A percentile compares a stretch with the other conserved stretches of the same genome.
phyloP scores from a whole-genome alignment of 169 alveolate genomes.

The Plasmodium reichenowi region DNA sequence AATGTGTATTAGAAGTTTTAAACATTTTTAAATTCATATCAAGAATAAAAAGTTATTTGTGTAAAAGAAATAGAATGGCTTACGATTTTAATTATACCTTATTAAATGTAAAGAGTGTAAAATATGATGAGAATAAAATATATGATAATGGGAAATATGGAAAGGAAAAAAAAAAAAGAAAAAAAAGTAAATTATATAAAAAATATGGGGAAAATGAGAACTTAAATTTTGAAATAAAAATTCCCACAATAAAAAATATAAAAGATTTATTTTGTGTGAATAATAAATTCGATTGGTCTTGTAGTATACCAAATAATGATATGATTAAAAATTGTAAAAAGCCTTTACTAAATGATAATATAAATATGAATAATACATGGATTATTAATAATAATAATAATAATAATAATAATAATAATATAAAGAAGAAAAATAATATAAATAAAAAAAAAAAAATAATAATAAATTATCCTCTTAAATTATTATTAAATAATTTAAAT shows the following conservation, averaged over 20 bases:
- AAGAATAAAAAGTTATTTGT: conserved; percentile 15
- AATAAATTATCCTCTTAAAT: conserved; percentile 57
- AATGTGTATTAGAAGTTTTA: conserved; percentile 6
- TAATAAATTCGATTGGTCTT: background rate
- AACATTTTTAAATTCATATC: conserved; percentile 31
- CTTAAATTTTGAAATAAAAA: conserved; percentile 9
- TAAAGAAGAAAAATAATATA: background rate
- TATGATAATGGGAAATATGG: conserved; percentile 7
- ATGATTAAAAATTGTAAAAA: too few relatives aligned
- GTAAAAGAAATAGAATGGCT: conserved; percentile 12
- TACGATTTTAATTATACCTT: conserved; percentile 31
- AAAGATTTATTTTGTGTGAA: conserved; percentile 12
- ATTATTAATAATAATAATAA: background rate
- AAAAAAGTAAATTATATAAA: background rate
- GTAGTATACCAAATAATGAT: too few relatives aligned
- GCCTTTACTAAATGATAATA: too few relatives aligned
- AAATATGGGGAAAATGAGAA: conserved; percentile 8
- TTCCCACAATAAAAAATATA: conserved; percentile 16
- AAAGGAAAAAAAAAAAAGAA: conserved; percentile 13
- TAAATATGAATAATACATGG: too few relatives aligned
- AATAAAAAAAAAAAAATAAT: conserved; percentile 42
- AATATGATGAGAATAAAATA: conserved; percentile 15
- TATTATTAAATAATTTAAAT: conserved; percentile 68
- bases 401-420: background rate
- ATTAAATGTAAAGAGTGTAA: conserved; percentile 13